These are phyloP conservation scores for Acorus gramineus DNA, from an alignment of 106 monocot species.

Conservation along the genomic window DNA sequence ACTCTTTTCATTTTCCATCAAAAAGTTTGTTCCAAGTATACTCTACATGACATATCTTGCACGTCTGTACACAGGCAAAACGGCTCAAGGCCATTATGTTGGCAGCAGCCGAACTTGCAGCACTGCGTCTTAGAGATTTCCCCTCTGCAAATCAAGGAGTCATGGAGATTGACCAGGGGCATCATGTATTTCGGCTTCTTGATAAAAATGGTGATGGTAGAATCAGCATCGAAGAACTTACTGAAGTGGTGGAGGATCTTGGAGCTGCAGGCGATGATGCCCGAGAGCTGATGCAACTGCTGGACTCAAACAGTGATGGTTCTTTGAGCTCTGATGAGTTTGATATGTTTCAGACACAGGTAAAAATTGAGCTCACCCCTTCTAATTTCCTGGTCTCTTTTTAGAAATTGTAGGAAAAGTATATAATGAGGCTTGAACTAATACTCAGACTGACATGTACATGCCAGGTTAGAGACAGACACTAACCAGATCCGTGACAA, in stretches of 20 bases:
- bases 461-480: too few relatives aligned
- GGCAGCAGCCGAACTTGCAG: slow-evolving; percentile 91
- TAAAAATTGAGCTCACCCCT: slow-evolving; percentile 7
- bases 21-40: too few relatives aligned
- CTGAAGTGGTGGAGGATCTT: slow-evolving; percentile 83
- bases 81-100: slow-evolving; percentile 71
- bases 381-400: neutral
- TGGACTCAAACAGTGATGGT: slow-evolving; percentile 88
- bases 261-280: slow-evolving; percentile 84
- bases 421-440: neutral
- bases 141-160: slow-evolving; percentile 30
- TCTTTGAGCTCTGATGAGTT: slow-evolving; percentile 91
- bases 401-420: neutral
- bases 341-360: slow-evolving; percentile 79
- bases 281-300: slow-evolving; percentile 77
- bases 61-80: slow-evolving; percentile 44
- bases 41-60: too few relatives aligned
- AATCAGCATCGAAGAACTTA: slow-evolving; percentile 89
- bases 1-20: too few relatives aligned
- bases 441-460: neutral
- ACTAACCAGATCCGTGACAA: too few relatives aligned
- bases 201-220: slow-evolving; percentile 94
- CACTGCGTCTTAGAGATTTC: slow-evolving; percentile 71
- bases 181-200: slow-evolving; percentile 55
- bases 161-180: slow-evolving; percentile 26